Conservation (phyloP, 371 early-diverging fungal genomes). For the Batkoa obscura region DNA sequence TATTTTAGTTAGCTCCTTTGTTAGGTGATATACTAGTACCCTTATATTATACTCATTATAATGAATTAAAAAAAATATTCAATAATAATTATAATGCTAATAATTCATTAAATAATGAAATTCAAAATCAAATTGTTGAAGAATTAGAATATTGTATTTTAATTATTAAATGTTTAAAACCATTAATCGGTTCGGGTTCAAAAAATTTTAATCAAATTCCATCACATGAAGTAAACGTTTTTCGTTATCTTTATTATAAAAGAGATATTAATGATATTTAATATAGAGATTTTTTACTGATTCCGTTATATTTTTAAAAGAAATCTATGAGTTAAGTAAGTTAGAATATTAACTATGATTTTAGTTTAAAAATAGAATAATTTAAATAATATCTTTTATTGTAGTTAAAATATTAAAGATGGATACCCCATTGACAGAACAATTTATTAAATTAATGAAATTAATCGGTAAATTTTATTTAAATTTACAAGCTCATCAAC, state of each 20-base stretch:
- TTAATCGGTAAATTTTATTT: conserved; percentile 71
- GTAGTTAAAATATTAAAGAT: background rate
- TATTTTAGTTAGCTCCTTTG: conserved; percentile 10
- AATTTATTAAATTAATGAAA: conserved; percentile 28
- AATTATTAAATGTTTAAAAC: conserved; percentile 47
- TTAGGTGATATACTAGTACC: conserved; percentile 9
- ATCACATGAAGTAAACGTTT: conserved; percentile 32
- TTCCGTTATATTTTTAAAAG: conserved; percentile 9
- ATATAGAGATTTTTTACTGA: background rate
- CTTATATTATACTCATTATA: conserved; percentile 6
- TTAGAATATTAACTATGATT: conserved; percentile 24
- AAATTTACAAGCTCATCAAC: conserved; percentile 43
- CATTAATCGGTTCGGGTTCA: conserved; percentile 27
- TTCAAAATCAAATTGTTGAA: conserved; percentile 8
- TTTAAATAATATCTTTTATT: conserved; percentile 23
- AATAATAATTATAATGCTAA: no score
- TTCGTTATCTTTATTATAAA: conserved; percentile 8
- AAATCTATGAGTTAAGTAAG: conserved; percentile 21
- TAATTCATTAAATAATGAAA: no score
- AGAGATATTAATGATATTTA: background rate
- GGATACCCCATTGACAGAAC: conserved; percentile 12
- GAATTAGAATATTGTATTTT: conserved; percentile 28
- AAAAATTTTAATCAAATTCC: conserved; percentile 53
- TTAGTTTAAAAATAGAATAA: no score
- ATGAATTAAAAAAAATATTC: no score